Conservation (phyloP, 169 alveolate genomes). For the Eimeria mitis region DNA sequence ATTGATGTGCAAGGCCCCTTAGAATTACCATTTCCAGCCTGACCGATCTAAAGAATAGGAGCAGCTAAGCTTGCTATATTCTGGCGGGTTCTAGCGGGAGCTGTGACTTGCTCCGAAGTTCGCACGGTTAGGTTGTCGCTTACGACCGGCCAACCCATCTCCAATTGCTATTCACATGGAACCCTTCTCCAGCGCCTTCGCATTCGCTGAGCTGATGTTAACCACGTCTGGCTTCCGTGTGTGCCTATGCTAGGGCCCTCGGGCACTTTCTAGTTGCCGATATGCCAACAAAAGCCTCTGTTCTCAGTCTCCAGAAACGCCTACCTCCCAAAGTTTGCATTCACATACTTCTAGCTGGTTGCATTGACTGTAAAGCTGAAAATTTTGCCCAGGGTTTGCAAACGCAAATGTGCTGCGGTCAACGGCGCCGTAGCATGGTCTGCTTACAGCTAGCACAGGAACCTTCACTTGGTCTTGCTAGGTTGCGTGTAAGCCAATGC, state of each 20-base stretch:
- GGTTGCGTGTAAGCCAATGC: too few species aligned
- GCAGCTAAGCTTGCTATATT: background rate
- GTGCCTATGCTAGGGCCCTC: background rate
- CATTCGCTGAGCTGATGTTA: background rate
- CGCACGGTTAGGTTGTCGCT: too few species aligned
- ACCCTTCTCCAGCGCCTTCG: too few species aligned
- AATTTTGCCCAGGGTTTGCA: background rate
- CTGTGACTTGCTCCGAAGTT: too few species aligned
- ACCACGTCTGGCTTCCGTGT: background rate
- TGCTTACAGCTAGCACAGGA: too few species aligned
- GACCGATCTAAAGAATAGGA: background rate
- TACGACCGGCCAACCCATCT: too few species aligned
- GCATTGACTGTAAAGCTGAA: background rate
- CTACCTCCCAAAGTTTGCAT: background rate
- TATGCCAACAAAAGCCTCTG: background rate
- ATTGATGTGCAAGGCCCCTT: background rate
- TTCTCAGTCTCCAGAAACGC: background rate
- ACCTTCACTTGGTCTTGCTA: too few species aligned
- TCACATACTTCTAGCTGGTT: background rate
- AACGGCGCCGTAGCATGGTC: too few species aligned
- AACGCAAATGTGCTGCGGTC: background rate
- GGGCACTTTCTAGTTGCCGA: background rate
- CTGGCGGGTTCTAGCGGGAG: background rate
- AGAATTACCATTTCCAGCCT: background rate
- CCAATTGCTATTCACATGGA: too few species aligned